These are phyloP conservation scores for Aspergillus pseudoterreus DNA, from an alignment of 2,329 filamentous ascomycete species.

Conservation along the genomic window DNA sequence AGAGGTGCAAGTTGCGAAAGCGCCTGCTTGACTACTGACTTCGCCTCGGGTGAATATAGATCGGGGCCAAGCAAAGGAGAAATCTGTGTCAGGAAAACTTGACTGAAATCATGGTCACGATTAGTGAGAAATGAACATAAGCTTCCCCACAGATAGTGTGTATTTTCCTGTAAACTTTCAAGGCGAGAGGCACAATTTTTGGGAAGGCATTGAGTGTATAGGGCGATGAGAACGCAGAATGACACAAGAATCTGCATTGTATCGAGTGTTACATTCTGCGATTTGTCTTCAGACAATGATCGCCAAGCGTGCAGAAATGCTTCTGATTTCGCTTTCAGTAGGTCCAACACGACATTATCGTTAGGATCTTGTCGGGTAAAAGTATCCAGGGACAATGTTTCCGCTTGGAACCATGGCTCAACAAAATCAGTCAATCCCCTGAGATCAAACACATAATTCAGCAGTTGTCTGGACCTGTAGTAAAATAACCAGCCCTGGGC, in stretches of 20 bases:
- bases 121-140: slow-evolving; percentile 31
- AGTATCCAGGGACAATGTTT: slow-evolving; percentile 17
- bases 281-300: slow-evolving; percentile 38
- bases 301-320: slow-evolving; percentile 44
- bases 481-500: slow-evolving; percentile 40
- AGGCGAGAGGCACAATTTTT: slow-evolving; percentile 28
- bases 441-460: slow-evolving; percentile 49
- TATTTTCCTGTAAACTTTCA: slow-evolving; percentile 26
- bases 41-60: slow-evolving; percentile 12
- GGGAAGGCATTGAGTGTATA: slow-evolving; percentile 35
- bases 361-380: slow-evolving; percentile 30
- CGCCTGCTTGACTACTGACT: slow-evolving; percentile 18
- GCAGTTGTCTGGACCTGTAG: slow-evolving; percentile 38
- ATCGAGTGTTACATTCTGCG: slow-evolving; percentile 47
- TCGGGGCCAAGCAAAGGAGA: slow-evolving; percentile 29
- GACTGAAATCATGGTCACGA: slow-evolving; percentile 25
- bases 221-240: slow-evolving; percentile 43
- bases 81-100: slow-evolving; percentile 31
- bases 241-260: slow-evolving; percentile 49
- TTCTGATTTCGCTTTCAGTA: slow-evolving; percentile 45
- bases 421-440: slow-evolving; percentile 14
- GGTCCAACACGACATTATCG: slow-evolving; percentile 42
- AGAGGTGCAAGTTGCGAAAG: slow-evolving; percentile 25
- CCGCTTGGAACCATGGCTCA: slow-evolving; percentile 24
- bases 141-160: slow-evolving; percentile 28